Evolutionary conservation across 2,329 filamentous ascomycete species (phyloP), one percentile per base, ranked within the genome.

Genomic region (Trichoderma sp.): DNA sequence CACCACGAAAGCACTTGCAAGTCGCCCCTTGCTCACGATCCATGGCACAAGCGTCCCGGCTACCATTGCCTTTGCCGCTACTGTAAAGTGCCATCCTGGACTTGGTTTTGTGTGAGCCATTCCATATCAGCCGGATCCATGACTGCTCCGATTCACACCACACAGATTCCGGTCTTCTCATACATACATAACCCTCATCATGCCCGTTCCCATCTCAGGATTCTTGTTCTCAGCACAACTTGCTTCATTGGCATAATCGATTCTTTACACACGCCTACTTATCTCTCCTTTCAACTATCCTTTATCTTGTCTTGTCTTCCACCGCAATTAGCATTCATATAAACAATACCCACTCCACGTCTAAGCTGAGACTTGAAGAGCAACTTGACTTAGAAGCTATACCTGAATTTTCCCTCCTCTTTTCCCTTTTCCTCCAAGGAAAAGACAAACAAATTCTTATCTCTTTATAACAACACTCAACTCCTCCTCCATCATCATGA

Each of bases 401-500:
- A 26, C 26, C 39, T 47, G 7, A 32, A 12, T 6, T 60, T 32
- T 60, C 18, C 5, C 8, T 15, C 24, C 24, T 57, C 53, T 26
- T 57, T 26, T 36, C 26, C 12, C 7, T 21, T 62, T 28, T 28
- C 7, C 18, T n/a, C n/a, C 30, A 60, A 34, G 18, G 18, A 60
- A 60, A 34, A 60, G 39, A 43, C 39, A 34, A 12, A 8, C 18
- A 60, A 32, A 7, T 21, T 32, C 28, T 21, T 24, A 6, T 24
- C 18, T 53, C 18, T 51, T 26, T 65, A 24, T 11, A 62, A 14
- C 32, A 36, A 62, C 24, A 32, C 34, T 30, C 34, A 28, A 24
- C 69, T 8, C 47, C 56, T 32, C 6, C 36, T 47, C n/a, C 21
- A 51, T 18, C 65, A 79, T 71, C 63, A 88, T 88, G 86, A 87